Evolutionary conservation across 495 filamentous ascomycete species (phyloP), one percentile per base, ranked within the genome.

Genomic region (Penicillium alfredii): DNA sequence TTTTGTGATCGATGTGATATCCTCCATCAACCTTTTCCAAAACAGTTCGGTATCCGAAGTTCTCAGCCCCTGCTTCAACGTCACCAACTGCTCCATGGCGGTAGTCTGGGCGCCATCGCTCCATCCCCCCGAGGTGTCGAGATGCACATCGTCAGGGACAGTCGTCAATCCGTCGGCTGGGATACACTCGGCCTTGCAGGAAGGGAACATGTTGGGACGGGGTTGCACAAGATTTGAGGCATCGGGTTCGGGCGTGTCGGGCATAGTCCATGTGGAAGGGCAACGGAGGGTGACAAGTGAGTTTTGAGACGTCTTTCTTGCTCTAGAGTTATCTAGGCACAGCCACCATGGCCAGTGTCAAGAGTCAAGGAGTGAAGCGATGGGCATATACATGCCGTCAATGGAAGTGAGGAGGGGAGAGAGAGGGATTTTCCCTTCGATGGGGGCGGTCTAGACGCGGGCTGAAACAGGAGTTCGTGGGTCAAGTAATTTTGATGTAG

Each of bases 11-110:
- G 62, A 65, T 20, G 81, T 73, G 48, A 86, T 65, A 17, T 75
- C 78, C 53, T 84, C 76, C 67, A 84, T 77, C 23, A 86, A 51
- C 24, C 74, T 56, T 40, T 63, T 65, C 82, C 81, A 88, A 53
- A 88, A 86, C 24, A 74, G 68, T 30, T 77, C 73, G 3, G 74
- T 71, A 17, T 73, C 66, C 24, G 76, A 60, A 18, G 59, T 59
- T 23, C 67, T 67, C 22, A 88, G 60, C 13, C 58, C 63, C 38
- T 65, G 63, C 51, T 88, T 88, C 28, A 88, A 67, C 17, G 65
- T 54, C 6, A 84, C 69, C 25, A 86, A 58, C 12, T 69, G 58
- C 47, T 86, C 80, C 12, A 76, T 69, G 13, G 80, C 80, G 57
- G 73, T 66, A 50, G 67, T 80, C 45, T 87, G 78, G 12, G 63